Evolutionary conservation across 345 rosid genomes (phyloP), one percentile per base, ranked within the genome.

Genomic region (Sapria himalayana): DNA sequence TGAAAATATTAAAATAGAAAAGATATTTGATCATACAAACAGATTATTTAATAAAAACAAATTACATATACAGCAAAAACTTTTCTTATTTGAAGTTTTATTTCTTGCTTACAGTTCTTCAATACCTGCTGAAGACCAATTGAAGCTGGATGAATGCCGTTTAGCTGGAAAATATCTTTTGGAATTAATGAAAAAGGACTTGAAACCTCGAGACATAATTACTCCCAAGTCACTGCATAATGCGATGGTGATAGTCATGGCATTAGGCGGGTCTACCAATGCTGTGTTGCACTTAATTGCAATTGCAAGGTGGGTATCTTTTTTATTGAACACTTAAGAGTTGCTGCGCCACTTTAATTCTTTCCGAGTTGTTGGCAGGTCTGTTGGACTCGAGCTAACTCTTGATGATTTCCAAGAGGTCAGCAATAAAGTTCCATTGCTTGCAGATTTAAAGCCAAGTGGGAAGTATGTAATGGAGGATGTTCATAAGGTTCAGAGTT

Each of bases 391-490:
- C 56, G 73, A 79, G 41, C 73, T 89, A 53, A 67, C 81, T 15
- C 81, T 82, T 25, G 84, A 82, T 50, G 98, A 89, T 63, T 89
- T 89, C 64, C 98, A 89, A 72, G 82, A 76, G 64, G 79, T 89
- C 33, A 89, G 95, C 41, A 81, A 89, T 38, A 63, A 67, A 19
- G 76, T 89, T 56, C 98, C 98, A 3, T 77, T 89, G 59, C 77
- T 89, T 47, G 94, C 93, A 5, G 95, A 89, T 68, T 77, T 89
- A 37, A 82, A 79, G 66, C 98, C 98, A 23, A 89, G 98, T 55
- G 98, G 98, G 7, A 89, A 77, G 57, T 82, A 79, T 59, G 98
- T 89, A 43, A 89, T 89, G 95, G 98, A 82, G 49, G 95, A 89
- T 58, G 41, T 89, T 40, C 95, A 89, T 51, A 82, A 82, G 95